Conservation (phyloP, 805 yeast genomes). For the Metschnikowia reukaufii region DNA sequence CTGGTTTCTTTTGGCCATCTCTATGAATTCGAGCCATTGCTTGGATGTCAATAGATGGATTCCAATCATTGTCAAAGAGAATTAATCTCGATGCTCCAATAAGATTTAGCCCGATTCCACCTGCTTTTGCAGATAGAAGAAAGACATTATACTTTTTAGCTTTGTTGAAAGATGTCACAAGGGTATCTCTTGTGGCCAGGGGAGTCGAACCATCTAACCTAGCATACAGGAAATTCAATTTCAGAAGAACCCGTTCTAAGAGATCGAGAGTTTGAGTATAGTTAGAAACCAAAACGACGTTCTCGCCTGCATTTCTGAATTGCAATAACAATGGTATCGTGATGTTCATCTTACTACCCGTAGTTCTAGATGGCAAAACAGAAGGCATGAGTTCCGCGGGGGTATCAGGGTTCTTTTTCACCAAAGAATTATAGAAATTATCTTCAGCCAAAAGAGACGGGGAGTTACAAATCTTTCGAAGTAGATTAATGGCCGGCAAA, state of each 20-base stretch:
- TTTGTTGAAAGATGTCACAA: conserved; percentile 70
- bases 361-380: conserved; percentile 16
- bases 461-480: conserved; percentile 82
- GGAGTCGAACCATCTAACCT: conserved; percentile 88
- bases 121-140: conserved; percentile 83
- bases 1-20: conserved; percentile 84
- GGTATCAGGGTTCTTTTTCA: background rate
- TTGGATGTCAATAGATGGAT: conserved; percentile 88
- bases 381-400: conserved; percentile 18
- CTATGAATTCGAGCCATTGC: conserved; percentile 95
- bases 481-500: conserved; percentile 66
- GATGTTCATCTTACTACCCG: conserved; percentile 62
- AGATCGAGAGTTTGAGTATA: conserved; percentile 85
- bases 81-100: conserved; percentile 87
- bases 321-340: conserved; percentile 56
- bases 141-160: conserved; percentile 50
- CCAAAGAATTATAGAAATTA: conserved; percentile 22
- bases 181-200: conserved; percentile 56
- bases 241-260: conserved; percentile 55
- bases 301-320: conserved; percentile 53
- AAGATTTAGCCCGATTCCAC: conserved; percentile 89
- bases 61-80: conserved; percentile 94
- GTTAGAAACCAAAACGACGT: conserved; percentile 82
- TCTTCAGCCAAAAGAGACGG: conserved; percentile 63
- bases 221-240: conserved; percentile 49